Base-by-base conservation (phyloP, 1,139 yeast genomes). In the Pichia sp. region DNA sequence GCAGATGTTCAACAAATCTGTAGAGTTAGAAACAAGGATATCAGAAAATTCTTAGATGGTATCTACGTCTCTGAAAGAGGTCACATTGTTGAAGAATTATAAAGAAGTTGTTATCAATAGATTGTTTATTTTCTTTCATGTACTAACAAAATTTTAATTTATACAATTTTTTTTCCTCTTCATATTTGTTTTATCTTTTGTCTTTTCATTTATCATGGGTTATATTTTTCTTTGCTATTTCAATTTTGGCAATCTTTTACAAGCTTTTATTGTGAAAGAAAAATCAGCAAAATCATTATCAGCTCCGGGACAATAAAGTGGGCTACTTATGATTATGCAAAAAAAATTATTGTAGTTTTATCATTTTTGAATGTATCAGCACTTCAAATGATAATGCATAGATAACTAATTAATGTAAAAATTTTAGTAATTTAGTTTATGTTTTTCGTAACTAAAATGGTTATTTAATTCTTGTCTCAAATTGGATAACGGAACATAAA, bases 41-140 rank as follows among this genome's bases (percentile, higher is more conserved):
- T 94, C 90, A 89, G 98, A 80, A 92, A 92, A 85, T 92, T 85
- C 79, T 86, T 92, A 83, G 98, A 92, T 77, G 98, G 98, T 89
- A 90, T 92, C 79, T 92, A 92, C 76, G 98, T 92, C 68, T 90
- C 97, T 62, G 95, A 87, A 79, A 86, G 87, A 77, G 96, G 96
- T 70, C 78, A 79, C 71, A 80, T 92, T 71, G 86, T 71, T 55
- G 81, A 78, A 70, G 88, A 82, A 53, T 70, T 55, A 43, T 54
- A 54, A 55, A 46, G 18, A 18, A 18, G 18, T 18, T 34, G 42
- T 37, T 46, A 18, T 54, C 52, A 36, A 47, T 34, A 39, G 35
- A 35, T 40, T 52, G 50, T 18, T 18, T 18, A 18, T 18, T 18
- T 18, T 18, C 26, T 46, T 42, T 41, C 34, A 18, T 40, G 34